Evolutionary conservation across 225 moss, liverwort and hornwort species (phyloP).

Genomic region (Takakia lepidozioides): DNA sequence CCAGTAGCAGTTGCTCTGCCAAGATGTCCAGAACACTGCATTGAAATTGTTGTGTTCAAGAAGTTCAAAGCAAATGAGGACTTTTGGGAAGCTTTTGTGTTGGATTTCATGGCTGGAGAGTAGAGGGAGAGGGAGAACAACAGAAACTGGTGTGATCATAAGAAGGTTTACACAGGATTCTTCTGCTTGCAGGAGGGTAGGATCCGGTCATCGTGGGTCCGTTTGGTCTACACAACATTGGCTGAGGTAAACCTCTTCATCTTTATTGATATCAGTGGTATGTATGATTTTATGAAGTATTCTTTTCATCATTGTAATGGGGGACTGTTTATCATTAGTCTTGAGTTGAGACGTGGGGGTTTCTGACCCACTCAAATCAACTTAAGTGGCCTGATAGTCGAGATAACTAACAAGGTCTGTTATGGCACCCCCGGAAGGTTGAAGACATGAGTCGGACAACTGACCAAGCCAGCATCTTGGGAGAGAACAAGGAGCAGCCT

Average conservation of each 20-base stretch:
- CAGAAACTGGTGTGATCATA: too few relatives aligned
- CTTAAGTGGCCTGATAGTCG: too few relatives aligned
- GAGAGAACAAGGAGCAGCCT: slow-evolving; percentile 20
- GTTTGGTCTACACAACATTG: slow-evolving; percentile 77
- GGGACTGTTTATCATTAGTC: background rate
- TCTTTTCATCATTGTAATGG: background rate
- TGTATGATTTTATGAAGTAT: background rate
- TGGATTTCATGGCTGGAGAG: background rate
- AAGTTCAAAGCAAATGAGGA: too few relatives aligned
- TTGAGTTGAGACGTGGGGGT: background rate
- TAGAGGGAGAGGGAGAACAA: background rate
- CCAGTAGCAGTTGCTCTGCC: too few relatives aligned
- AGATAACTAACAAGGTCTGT: background rate
- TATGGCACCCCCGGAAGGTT: slow-evolving; percentile 8
- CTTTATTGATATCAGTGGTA: background rate
- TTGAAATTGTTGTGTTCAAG: too few relatives aligned
- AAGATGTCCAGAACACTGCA: background rate
- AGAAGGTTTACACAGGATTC: too few relatives aligned
- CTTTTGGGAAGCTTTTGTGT: too few relatives aligned
- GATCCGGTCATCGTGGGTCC: slow-evolving; percentile 90
- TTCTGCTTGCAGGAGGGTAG: slow-evolving; percentile 63
- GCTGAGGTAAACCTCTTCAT: slow-evolving; percentile 35
- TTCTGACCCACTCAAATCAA: slow-evolving; percentile 5
- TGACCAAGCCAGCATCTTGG: slow-evolving; percentile 13
- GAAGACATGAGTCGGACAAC: slow-evolving; percentile 37